phyloP scores from a whole-genome alignment of 768 basidiomycete species.

The Suillus subaureus region DNA sequence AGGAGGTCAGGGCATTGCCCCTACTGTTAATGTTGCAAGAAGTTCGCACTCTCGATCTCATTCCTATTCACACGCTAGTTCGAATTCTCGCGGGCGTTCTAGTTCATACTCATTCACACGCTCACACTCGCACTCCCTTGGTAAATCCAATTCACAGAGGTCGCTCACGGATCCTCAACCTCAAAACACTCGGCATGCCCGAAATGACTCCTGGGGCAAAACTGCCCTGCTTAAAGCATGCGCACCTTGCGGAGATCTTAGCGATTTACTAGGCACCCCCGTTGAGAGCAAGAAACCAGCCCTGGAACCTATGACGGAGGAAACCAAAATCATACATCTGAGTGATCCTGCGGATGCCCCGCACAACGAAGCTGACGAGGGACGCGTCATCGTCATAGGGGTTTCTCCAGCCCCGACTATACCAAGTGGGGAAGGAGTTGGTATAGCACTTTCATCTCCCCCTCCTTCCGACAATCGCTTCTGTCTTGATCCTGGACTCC shows the following conservation, averaged over 20 bases:
- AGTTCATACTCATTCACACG: constrained; percentile 29
- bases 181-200: constrained; percentile 30
- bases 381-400: constrained; percentile 14
- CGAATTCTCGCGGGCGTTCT: constrained; percentile 19
- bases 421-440: constrained; percentile 33
- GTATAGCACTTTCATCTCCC: constrained; percentile 47
- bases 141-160: constrained; percentile 34
- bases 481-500: constrained; percentile 16
- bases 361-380: constrained; percentile 4
- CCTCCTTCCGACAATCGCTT: constrained; percentile 24
- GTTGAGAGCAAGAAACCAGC: constrained; percentile 22
- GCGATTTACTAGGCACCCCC: constrained; percentile 27
- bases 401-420: constrained; percentile 35
- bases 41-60: constrained; percentile 30
- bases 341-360: neutral
- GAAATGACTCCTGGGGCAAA: constrained; percentile 42
- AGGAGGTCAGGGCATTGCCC: constrained; percentile 62
- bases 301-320: constrained; percentile 21
- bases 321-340: constrained; percentile 22
- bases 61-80: constrained; percentile 28
- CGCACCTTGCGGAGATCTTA: constrained; percentile 26
- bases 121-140: constrained; percentile 43
- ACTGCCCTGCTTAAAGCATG: constrained; percentile 40
- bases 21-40: constrained; percentile 33
- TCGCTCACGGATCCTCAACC: constrained; percentile 24